A percentile compares a stretch with the other conserved stretches of the same genome.
phyloP scores from a whole-genome alignment of 108 stramenopile species.

The Poteriospumella lacustris region DNA sequence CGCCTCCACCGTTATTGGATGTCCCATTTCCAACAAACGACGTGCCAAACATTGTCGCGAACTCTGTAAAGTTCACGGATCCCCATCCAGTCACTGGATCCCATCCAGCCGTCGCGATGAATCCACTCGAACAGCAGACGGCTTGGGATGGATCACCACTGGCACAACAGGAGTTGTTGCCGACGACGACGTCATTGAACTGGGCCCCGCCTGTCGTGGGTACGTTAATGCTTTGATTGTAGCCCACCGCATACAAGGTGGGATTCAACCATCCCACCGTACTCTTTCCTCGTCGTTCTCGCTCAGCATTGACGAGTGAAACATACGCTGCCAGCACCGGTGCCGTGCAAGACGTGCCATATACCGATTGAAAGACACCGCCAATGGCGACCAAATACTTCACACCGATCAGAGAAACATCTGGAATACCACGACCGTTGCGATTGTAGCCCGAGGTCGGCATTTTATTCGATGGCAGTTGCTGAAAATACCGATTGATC shows the following conservation, averaged over 20 bases:
- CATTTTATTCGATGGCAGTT: neutral
- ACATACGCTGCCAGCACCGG: slow-evolving; percentile 4
- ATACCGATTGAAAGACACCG: neutral
- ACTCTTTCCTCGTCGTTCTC: neutral
- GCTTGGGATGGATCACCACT: neutral
- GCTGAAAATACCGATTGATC: neutral
- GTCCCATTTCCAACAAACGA: too few relatives aligned
- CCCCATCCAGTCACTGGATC: slow-evolving; percentile 21
- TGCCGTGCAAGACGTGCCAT: slow-evolving; percentile 11
- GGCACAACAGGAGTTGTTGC: neutral
- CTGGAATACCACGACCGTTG: neutral
- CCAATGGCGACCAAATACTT: slow-evolving; percentile 3
- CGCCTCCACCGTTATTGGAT: too few relatives aligned
- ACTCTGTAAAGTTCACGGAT: neutral
- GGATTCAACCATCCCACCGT: slow-evolving; percentile 21
- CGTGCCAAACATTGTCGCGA: neutral
- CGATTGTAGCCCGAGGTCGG: neutral
- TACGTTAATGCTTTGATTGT: neutral
- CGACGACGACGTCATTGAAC: neutral
- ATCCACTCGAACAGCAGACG: neutral
- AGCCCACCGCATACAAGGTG: neutral
- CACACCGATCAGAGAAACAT: neutral
- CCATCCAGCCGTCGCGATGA: neutral
- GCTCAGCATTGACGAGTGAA: neutral
- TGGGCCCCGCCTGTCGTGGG: neutral